Evolutionary conservation across 495 filamentous ascomycete species (phyloP).

Genomic region (Astrothelium subdiscretum): DNA sequence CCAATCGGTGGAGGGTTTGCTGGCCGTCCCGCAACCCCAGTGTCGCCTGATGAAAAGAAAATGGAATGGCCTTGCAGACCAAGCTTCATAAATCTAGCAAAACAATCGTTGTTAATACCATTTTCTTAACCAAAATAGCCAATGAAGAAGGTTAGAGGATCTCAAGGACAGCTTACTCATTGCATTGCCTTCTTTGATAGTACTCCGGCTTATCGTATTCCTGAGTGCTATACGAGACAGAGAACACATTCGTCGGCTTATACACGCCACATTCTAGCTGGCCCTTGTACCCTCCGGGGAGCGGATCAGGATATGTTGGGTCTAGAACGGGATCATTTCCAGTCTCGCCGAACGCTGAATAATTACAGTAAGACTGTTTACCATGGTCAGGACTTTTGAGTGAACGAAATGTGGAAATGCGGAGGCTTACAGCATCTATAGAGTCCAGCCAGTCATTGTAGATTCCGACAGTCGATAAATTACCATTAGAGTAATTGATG

Average conservation of each 20-base stretch:
- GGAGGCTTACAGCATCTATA: conserved; percentile 10
- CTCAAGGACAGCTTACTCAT: conserved; percentile 7
- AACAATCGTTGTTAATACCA: not conserved
- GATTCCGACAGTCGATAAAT: conserved; percentile 6
- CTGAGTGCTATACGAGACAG: conserved; percentile 15
- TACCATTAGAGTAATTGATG: conserved; percentile 7
- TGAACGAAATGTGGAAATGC: not conserved
- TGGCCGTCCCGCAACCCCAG: conserved; percentile 33
- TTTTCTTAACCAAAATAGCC: too few species aligned
- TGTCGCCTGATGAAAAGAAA: conserved; percentile 50
- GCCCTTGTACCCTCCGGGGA: conserved; percentile 14
- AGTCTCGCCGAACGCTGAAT: conserved; percentile 18
- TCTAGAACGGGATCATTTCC: conserved; percentile 16
- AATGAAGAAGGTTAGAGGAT: too few species aligned
- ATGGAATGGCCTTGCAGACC: conserved; percentile 51
- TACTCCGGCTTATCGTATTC: conserved; percentile 11
- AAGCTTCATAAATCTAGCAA: conserved; percentile 44
- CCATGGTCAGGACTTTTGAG: not conserved
- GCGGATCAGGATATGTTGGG: conserved; percentile 17
- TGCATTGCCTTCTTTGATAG: conserved; percentile 14
- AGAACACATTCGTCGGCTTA: conserved; percentile 17
- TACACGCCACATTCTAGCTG: conserved; percentile 18
- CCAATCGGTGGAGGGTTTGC: conserved; percentile 9
- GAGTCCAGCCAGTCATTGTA: conserved; percentile 20
- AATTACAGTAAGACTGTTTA: conserved; percentile 14